Conservation (phyloP, 331 rosid genomes). For the Rosa hybrid region DNA sequence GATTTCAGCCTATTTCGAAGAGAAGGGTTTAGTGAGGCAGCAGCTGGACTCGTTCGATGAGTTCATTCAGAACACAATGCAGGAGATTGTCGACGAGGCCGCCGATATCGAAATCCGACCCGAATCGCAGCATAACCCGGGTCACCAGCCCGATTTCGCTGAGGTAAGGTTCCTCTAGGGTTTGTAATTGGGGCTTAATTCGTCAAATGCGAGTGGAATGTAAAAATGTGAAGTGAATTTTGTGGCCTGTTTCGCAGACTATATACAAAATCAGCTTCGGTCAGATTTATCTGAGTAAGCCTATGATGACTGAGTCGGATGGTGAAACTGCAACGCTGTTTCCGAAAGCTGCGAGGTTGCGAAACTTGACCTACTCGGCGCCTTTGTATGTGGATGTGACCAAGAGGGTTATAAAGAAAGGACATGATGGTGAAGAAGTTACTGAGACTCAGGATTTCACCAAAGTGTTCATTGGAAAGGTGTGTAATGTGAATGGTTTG, state of each 20-base stretch:
- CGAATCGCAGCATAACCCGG: slow-evolving; percentile 95
- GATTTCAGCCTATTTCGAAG: slow-evolving; percentile 94
- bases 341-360: slow-evolving; percentile 97
- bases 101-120: slow-evolving; percentile 98
- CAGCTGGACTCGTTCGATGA: slow-evolving; percentile 97
- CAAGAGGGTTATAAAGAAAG: slow-evolving; percentile 91
- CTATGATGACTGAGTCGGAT: slow-evolving; percentile 98
- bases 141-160: slow-evolving; percentile 87
- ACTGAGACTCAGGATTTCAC: slow-evolving; percentile 95
- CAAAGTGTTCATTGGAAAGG: slow-evolving; percentile 97
- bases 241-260: slow-evolving; percentile 46
- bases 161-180: slow-evolving; percentile 47
- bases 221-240: not conserved
- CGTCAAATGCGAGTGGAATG: not conserved
- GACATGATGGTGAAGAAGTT: slow-evolving; percentile 94
- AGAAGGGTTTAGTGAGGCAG: slow-evolving; percentile 89
- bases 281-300: slow-evolving; percentile 97
- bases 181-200: not conserved
- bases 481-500: slow-evolving; percentile 17
- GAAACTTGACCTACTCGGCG: slow-evolving; percentile 93
- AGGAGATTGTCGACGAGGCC: slow-evolving; percentile 94
- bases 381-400: slow-evolving; percentile 95
- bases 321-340: slow-evolving; percentile 96
- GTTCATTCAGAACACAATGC: slow-evolving; percentile 96
- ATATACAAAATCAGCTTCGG: slow-evolving; percentile 84